Percentiles rank a stretch among this genome's conserved stretches.
Conservation (phyloP, 1,139 yeast species). For the Lodderomyces metapsilosis region DNA sequence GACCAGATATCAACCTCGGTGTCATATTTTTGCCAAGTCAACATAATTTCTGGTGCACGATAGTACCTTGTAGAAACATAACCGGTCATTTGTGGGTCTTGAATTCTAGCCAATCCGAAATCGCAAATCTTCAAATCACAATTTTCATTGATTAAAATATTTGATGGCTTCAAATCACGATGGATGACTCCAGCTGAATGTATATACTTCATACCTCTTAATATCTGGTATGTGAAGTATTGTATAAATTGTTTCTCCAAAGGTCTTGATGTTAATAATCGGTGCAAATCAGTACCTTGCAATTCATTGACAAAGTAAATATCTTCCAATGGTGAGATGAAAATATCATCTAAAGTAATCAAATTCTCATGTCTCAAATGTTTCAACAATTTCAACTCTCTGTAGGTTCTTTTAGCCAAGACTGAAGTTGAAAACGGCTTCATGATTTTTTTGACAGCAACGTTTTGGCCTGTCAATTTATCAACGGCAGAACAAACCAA, state of each 20-base stretch:
- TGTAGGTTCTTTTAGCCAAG: slow-evolving; percentile 90
- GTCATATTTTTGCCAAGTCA: slow-evolving; percentile 98
- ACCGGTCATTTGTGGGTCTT: slow-evolving; percentile 99
- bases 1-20: slow-evolving; percentile 99
- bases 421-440: slow-evolving; percentile 95
- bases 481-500: slow-evolving; percentile 96
- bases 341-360: slow-evolving; percentile 90
- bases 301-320: slow-evolving; percentile 95
- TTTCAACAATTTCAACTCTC: slow-evolving; percentile 90
- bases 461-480: slow-evolving; percentile 85
- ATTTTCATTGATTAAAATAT: slow-evolving; percentile 88
- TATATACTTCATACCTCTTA: slow-evolving; percentile 90
- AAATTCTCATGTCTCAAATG: slow-evolving; percentile 93
- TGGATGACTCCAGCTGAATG: slow-evolving; percentile 98
- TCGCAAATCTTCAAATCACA: slow-evolving; percentile 97
- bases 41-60: slow-evolving; percentile 98
- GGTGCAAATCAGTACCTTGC: slow-evolving; percentile 94
- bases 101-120: slow-evolving; percentile 94
- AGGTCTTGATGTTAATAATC: slow-evolving; percentile 88
- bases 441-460: slow-evolving; percentile 96
- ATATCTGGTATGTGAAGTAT: slow-evolving; percentile 89
- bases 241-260: slow-evolving; percentile 94
- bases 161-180: slow-evolving; percentile 90
- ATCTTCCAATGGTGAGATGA: slow-evolving; percentile 92
- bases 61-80: slow-evolving; percentile 95